Percentiles rank a stretch among this genome's conserved stretches.
Conservation (phyloP, 2,329 filamentous ascomycete genomes). For the Fusarium sp. region DNA sequence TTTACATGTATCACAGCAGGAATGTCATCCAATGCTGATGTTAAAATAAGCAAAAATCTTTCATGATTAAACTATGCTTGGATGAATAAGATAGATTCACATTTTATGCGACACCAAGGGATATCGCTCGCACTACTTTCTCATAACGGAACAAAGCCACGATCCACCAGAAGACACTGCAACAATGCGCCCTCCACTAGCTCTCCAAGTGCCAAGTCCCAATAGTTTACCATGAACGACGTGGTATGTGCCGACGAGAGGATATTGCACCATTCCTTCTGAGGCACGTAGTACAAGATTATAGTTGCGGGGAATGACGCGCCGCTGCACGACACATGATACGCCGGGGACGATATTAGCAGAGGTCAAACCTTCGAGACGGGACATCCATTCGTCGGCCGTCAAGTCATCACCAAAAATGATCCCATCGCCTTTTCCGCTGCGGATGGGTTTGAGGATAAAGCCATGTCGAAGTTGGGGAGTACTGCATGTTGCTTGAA, state of each 20-base stretch:
- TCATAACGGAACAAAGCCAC: conserved; percentile 51
- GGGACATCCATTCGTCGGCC: conserved; percentile 46
- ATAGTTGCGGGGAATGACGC: conserved; percentile 48
- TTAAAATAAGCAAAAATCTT: background rate
- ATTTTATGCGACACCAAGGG: background rate
- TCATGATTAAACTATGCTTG: rapidly evolving
- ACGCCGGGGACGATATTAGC: conserved; percentile 9
- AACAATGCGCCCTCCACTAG: conserved; percentile 48
- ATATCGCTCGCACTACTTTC: background rate
- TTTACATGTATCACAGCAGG: background rate
- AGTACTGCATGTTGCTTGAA: conserved; percentile 16
- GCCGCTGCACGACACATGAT: conserved; percentile 48
- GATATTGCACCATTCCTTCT: conserved; percentile 41
- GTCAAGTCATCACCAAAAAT: conserved; percentile 53
- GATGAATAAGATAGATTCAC: background rate
- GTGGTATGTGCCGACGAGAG: conserved; percentile 52
- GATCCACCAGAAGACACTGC: conserved; percentile 50
- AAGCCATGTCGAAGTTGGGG: conserved; percentile 44
- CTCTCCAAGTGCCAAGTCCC: conserved; percentile 50
- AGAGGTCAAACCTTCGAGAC: conserved; percentile 34
- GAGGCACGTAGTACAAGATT: conserved; percentile 48
- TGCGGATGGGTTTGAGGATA: conserved; percentile 54
- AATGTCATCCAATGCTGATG: no score
- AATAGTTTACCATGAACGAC: conserved; percentile 45
- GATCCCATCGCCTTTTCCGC: conserved; percentile 56